Conservation (phyloP, 2,329 filamentous ascomycete species). For the Dothistroma pini region DNA sequence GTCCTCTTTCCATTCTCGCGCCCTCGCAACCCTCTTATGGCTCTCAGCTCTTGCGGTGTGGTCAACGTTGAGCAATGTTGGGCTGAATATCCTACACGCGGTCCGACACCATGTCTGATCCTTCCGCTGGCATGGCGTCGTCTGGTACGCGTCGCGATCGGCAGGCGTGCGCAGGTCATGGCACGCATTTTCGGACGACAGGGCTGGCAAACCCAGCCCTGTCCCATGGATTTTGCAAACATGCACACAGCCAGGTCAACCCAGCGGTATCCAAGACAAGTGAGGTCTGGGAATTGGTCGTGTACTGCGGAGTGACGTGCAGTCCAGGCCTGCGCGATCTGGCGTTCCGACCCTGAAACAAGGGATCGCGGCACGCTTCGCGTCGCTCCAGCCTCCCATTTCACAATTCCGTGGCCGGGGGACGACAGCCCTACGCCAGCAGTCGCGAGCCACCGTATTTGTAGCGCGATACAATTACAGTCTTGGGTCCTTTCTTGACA, state of each 20-base stretch:
- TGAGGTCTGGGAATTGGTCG: background rate
- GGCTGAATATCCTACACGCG: too few relatives aligned
- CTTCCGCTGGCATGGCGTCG: too few relatives aligned
- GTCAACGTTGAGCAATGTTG: too few relatives aligned
- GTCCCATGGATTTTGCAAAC: background rate
- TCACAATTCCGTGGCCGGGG: background rate
- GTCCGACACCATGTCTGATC: too few relatives aligned
- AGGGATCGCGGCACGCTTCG: background rate
- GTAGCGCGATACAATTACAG: background rate
- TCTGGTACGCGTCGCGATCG: too few relatives aligned
- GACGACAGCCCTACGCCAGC: background rate
- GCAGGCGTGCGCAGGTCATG: background rate
- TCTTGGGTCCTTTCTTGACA: too few relatives aligned
- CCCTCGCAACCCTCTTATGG: too few relatives aligned
- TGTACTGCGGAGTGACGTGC: background rate
- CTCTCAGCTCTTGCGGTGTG: too few relatives aligned
- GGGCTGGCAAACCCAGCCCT: background rate
- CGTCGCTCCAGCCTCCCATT: background rate
- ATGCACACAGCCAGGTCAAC: background rate
- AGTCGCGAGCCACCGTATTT: slow-evolving; percentile 3
- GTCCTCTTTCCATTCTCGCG: too few relatives aligned
- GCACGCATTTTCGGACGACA: background rate
- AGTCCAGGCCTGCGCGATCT: background rate
- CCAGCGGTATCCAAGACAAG: background rate
- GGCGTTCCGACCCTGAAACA: background rate